These are phyloP conservation scores for Scolecobasidium constrictum DNA, from an alignment of 2,329 filamentous ascomycete species.

Conservation along the genomic window DNA sequence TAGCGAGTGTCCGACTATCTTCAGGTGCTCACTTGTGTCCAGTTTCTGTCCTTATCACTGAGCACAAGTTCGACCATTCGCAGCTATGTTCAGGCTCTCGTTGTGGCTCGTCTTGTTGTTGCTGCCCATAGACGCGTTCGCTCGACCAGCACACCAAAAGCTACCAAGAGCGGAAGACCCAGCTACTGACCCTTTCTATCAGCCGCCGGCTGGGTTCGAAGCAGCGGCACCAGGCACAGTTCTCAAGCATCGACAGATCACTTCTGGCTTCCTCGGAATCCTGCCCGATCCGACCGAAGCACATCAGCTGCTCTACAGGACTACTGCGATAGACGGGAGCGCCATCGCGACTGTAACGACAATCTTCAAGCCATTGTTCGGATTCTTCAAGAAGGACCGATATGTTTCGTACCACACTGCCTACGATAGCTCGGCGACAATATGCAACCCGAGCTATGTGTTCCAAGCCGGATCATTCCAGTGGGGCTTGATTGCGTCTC, in stretches of 20 bases:
- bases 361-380: conserved; percentile 3
- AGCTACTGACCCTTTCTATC: conserved; percentile 4
- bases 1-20: neutral
- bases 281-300: neutral
- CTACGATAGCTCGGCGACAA: conserved; percentile 13
- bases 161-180: neutral
- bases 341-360: conserved; percentile 3
- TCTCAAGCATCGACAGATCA: conserved; percentile 1
- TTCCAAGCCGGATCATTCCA: neutral
- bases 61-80: neutral
- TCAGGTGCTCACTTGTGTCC: neutral
- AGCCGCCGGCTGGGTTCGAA: conserved; percentile 8
- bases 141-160: neutral
- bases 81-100: neutral
- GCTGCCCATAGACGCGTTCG: neutral
- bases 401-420: conserved; percentile 13
- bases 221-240: neutral
- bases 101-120: neutral
- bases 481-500: neutral
- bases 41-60: neutral
- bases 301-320: conserved; percentile 8
- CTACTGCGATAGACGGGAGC: neutral
- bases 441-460: conserved; percentile 13
- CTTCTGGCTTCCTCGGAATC: neutral
- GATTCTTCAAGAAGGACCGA: neutral